Evolutionary conservation across 2,329 filamentous ascomycete species (phyloP), one percentile per base, ranked within the genome.

Genomic region (Rosellinia necatrix): DNA sequence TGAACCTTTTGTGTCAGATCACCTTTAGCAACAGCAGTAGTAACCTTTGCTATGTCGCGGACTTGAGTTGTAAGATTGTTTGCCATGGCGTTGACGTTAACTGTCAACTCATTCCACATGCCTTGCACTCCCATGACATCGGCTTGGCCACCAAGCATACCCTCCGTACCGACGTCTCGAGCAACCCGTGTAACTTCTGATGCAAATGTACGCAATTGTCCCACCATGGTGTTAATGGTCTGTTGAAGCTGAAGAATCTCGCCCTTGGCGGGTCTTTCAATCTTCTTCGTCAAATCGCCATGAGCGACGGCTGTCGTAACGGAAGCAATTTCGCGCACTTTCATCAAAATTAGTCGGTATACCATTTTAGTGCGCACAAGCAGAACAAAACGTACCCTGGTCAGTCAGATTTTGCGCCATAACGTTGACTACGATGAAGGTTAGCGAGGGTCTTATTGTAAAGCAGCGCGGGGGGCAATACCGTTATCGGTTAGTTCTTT

Each of bases 1-100:
- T 96, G 91, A 34, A 99, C 93, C 74, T 97, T 97, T 74, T 96
- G 93, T 47, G 92, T 97, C 66, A 99, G 81, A 72, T 99, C 94
- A 75, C 93, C 93, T 75, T 86, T 87, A 66, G 86, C 86, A 64
- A 89, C 86, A 58, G 86, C 86, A 27, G 86, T 89, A 27, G 86
- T 89, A 61, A 89, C 86, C 74, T 87, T 88, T 67, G 96, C 96
- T 74, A 97, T 99, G 74, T 97, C 94, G 73, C 93, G 88, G 64
- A 99, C 90, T 79, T 93, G 90, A 6, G 89, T 92, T 17, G 90
- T 93, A 55, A 93, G 78, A 70, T 92, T 92, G 70, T 92, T 90
- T 68, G 90, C 90, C 90, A 93, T 93, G 64, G 90, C 89, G 70
- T 92, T 92, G 70, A 92, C 90, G 68, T 92, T 92, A 67, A 92